phyloP scores from a whole-genome alignment of 495 filamentous ascomycete genomes.

The Symbiotaphrina buchneri region DNA sequence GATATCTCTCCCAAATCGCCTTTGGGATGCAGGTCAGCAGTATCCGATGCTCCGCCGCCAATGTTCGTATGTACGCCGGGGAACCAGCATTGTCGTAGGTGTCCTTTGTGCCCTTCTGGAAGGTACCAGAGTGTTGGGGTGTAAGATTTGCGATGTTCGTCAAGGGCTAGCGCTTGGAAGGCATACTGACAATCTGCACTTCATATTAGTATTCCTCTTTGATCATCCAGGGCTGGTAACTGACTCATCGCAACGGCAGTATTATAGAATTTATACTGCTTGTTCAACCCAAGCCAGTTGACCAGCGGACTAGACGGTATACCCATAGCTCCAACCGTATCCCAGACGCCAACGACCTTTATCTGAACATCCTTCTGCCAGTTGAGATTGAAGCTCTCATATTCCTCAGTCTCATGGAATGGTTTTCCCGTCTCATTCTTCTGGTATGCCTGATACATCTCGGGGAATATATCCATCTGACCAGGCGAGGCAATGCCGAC shows the following conservation, averaged over 20 bases:
- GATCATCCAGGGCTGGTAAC: no score
- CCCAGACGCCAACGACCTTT: conserved; percentile 31
- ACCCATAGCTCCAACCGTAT: conserved; percentile 38
- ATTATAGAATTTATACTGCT: no score
- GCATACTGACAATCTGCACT: no score
- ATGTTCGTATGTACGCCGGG: conserved; percentile 28
- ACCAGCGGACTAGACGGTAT: conserved; percentile 13
- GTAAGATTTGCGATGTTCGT: conserved; percentile 29
- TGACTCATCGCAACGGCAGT: no score
- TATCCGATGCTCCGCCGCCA: no score
- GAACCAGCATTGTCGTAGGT: conserved; percentile 26
- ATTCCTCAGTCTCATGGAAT: no score
- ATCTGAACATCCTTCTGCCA: conserved; percentile 16
- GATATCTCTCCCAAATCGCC: no score
- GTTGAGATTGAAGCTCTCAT: no score
- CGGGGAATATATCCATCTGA: conserved; percentile 15
- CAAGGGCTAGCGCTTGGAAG: conserved; percentile 35
- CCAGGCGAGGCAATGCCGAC: conserved; percentile 18
- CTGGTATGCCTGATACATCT: conserved; percentile 24
- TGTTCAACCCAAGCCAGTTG: conserved; percentile 5
- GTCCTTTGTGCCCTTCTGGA: conserved; percentile 6
- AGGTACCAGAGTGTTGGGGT: conserved; percentile 29
- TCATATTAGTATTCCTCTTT: no score
- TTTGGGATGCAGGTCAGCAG: no score
- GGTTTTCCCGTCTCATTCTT: conserved; percentile 7